Evolutionary conservation across 1,139 yeast species (phyloP), one percentile per base, ranked within the genome.

Genomic region (Nadsonia starkeyi-henricii): DNA sequence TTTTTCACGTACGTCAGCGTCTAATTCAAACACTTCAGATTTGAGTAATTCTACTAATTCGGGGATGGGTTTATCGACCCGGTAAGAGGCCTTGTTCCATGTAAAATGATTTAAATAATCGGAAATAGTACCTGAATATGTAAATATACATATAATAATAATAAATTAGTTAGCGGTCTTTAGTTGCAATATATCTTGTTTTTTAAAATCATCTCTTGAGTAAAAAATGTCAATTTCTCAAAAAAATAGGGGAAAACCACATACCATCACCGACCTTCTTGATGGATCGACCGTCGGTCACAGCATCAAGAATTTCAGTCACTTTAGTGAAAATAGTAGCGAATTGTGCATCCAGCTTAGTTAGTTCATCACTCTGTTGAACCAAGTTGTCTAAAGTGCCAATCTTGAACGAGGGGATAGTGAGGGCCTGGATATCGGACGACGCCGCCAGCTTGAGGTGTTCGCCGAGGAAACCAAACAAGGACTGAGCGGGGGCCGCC

Each of bases 301-400:
- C 71, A 33, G 68, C 59, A 42, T 66, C 61, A 53, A 88, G 71
- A 28, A 85, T 77, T 56, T 91, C 99, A 50, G 82, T 73, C 23
- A 84, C 78, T 65, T 93, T 93, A 42, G 71, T 62, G 33, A 88
- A 78, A 7, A 93, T 75, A 15, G 73, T 68, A 47, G 74, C 76
- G 61, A 89, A 74, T 65, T 85, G 94, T 26, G 70, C 69, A 66
- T 91, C 99, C 50, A 82, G 69, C 63, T 86, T 88, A 46, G 77
- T 71, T 53, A 93, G 73, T 61, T 89, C 97, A 59, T 93, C 98
- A 62, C 91, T 80, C 66, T 88, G 91, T 59, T 82, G 80, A 49
- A 91, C 94, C 53, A 91, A 74, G 42, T 89, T 81, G 67, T 93
- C 99, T 61, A 91, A 74, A 2, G 97, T 89, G 37, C 97, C 97